Base-by-base conservation (phyloP, 1,284 basidiomycete species). In the Hypsizygus ulmarius region DNA sequence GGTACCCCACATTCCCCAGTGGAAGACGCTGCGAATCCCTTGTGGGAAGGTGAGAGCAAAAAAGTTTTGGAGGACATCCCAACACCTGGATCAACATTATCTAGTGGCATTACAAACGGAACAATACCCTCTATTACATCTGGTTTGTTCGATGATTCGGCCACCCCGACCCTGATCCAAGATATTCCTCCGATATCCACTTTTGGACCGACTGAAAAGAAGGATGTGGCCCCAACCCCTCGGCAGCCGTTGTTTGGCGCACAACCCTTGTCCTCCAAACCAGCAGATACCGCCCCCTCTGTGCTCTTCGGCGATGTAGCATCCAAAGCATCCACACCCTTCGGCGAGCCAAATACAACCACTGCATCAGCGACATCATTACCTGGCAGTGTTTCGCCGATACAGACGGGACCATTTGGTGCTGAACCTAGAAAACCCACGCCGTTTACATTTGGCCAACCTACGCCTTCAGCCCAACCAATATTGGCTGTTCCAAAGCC, bases 41-140 rank as follows among this genome's bases (percentile, higher is more conserved):
- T 73, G 29, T 72, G 66, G 70, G 60, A 69, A 27, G 67, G 66
- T 25, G 65, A 66, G 5, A 64, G 57, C 43, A 52, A 59, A 15
- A 58, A 64, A 44, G 33, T 42, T 11, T 39, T 29, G 6, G 44
- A 45, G 28, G 29, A 51, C 55, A 25, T 25, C 3, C 28, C 35
- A 18, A 12, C 41, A 28, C 35, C 19, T n/a, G 7, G 30, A 11
- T 43, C 33, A 15, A 25, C 37, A 3, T 36, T 36, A 8, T 43
- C 34, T 36, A 19, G 33, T 21, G 15, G 8, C 3, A 27, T 34
- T 27, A 5, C 15, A 5, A 45, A 35, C 16, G 25, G n/a, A 34
- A 37, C 25, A 15, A 39, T 35, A 14, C 11, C 16, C 29, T 16
- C 25, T 12, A 9, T n/a, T 25, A 10, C 43, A 10, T 21, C 39